Conservation (phyloP, 116 monocot genomes). For the Trichopus zeylanicus region DNA sequence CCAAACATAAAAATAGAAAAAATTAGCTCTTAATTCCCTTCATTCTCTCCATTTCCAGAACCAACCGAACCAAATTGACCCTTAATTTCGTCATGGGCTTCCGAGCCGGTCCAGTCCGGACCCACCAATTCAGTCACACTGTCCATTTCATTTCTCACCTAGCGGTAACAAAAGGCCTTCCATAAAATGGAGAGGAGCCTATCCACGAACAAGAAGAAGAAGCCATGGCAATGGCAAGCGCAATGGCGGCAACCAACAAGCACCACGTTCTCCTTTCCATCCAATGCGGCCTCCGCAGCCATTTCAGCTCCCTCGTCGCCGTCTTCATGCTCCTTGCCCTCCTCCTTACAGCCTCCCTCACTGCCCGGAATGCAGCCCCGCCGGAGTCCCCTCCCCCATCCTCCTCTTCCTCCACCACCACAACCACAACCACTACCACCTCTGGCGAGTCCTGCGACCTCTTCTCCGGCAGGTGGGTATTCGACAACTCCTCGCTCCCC, state of each 20-base stretch:
- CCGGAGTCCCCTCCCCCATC: background rate
- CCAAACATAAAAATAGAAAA: too few species aligned
- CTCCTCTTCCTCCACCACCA: background rate
- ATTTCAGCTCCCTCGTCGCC: constrained; percentile 4
- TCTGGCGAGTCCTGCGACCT: constrained; percentile 5
- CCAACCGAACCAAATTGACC: too few species aligned
- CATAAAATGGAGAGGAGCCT: too few species aligned
- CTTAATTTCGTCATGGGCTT: too few species aligned
- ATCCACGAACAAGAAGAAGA: background rate
- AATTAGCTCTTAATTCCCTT: too few species aligned
- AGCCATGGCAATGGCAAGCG: background rate
- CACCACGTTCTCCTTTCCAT: background rate
- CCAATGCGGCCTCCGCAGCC: background rate
- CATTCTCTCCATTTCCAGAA: too few species aligned
- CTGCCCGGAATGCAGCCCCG: background rate
- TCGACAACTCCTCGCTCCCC: constrained; percentile 17
- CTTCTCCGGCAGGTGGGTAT: constrained; percentile 26
- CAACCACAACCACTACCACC: too few species aligned
- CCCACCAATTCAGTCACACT: too few species aligned
- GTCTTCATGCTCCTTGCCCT: constrained; percentile 2
- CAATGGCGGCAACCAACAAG: background rate
- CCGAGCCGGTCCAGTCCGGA: too few species aligned
- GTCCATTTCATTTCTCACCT: too few species aligned
- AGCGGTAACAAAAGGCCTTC: too few species aligned
- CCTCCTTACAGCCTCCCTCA: constrained; percentile 4